A percentile compares a stretch with the other conserved stretches of the same genome.
phyloP scores from a whole-genome alignment of 2,329 filamentous ascomycete genomes.

The Talaromyces piceae region DNA sequence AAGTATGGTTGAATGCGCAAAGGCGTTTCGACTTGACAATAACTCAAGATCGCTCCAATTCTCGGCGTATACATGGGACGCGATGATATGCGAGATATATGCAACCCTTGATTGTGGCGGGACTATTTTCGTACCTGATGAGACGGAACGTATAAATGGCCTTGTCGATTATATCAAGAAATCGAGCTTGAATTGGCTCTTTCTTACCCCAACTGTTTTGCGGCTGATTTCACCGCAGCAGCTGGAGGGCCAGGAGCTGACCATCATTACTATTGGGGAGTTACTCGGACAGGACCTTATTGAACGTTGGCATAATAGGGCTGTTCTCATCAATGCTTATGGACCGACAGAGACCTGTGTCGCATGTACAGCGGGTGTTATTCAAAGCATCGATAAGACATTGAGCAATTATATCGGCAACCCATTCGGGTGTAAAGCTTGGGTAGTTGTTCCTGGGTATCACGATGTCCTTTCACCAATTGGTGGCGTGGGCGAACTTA shows the following conservation, averaged over 20 bases:
- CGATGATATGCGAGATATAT: conserved; percentile 32
- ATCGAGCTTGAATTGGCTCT: conserved; percentile 39
- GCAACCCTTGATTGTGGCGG: conserved; percentile 31
- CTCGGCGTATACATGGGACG: conserved; percentile 39
- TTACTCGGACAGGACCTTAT: conserved; percentile 33
- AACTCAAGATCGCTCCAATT: conserved; percentile 33
- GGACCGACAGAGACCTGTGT: background rate
- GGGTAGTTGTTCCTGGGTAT: conserved; percentile 43
- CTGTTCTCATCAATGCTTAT: conserved; percentile 15
- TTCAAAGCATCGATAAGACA: background rate
- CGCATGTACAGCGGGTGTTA: background rate
- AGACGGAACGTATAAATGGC: conserved; percentile 36
- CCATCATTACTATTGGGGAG: conserved; percentile 29
- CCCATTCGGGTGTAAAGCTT: conserved; percentile 16
- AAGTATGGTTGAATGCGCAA: conserved; percentile 40
- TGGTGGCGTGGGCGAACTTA: conserved; percentile 31
- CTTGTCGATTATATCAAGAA: conserved; percentile 21
- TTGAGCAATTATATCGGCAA: background rate
- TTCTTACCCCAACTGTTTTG: conserved; percentile 51
- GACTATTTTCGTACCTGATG: conserved; percentile 38
- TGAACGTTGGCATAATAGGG: conserved; percentile 28
- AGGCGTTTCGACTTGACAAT: conserved; percentile 39
- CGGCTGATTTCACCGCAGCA: conserved; percentile 27
- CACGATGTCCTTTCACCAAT: conserved; percentile 36
- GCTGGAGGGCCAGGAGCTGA: conserved; percentile 23